Evolutionary conservation across 2,329 filamentous ascomycete species (phyloP).

Genomic region (Intubia oerlemansii): DNA sequence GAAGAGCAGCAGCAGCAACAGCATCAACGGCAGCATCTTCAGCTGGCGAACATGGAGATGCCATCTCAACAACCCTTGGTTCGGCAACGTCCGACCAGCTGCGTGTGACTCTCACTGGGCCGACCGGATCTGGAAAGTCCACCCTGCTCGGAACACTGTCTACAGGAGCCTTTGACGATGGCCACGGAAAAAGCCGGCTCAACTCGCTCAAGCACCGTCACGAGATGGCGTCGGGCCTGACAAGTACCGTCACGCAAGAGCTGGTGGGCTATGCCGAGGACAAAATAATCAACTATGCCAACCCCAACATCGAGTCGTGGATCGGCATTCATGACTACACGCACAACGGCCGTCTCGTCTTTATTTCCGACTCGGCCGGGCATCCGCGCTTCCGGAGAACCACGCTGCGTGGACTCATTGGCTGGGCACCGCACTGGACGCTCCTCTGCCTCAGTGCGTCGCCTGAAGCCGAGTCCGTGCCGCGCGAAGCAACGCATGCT

Average conservation of each 20-base stretch:
- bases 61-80: conserved; percentile 2
- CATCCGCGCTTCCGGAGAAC: conserved; percentile 79
- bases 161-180: conserved; percentile 77
- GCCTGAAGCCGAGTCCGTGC: conserved; percentile 44
- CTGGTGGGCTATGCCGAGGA: conserved; percentile 57
- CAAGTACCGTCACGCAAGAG: conserved; percentile 87
- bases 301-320: conserved; percentile 78
- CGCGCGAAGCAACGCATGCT: no score
- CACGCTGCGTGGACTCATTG: conserved; percentile 71
- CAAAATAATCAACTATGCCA: conserved; percentile 60
- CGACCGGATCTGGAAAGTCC: conserved; percentile 83
- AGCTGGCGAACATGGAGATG: no score
- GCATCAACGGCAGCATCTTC: conserved; percentile 7
- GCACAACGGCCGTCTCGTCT: conserved; percentile 54
- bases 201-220: conserved; percentile 83
- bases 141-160: conserved; percentile 74
- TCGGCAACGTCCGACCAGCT: conserved; percentile 49
- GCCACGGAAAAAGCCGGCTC: conserved; percentile 70
- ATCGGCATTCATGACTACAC: conserved; percentile 75
- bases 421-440: conserved; percentile 91
- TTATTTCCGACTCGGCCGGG: conserved; percentile 81
- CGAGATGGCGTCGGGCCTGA: conserved; percentile 78
- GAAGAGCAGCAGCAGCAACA: not conserved
- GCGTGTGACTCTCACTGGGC: conserved; percentile 68
- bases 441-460: conserved; percentile 52